phyloP scores from a whole-genome alignment of 2,329 filamentous ascomycete genomes.

The Penicillium sp. region DNA sequence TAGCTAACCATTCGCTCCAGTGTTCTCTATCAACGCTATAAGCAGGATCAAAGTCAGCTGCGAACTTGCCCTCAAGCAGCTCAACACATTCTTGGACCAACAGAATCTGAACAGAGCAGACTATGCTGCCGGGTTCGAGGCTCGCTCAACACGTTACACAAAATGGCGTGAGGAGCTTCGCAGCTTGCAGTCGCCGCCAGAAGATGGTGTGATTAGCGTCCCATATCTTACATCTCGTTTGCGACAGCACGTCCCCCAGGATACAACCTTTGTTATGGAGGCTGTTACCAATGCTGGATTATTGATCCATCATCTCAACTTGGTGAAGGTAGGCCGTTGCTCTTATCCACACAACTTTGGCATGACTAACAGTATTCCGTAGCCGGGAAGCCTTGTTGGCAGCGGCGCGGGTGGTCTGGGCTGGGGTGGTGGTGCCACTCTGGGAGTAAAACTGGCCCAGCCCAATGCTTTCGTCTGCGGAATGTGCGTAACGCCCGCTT shows the following conservation, averaged over 20 bases:
- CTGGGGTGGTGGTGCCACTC: conserved; percentile 75
- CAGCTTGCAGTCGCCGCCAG: conserved; percentile 13
- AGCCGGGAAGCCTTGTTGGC: conserved; percentile 29
- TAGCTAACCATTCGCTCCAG: background rate
- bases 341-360: rapidly evolving
- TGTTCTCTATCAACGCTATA: conserved; percentile 55
- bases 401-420: conserved; percentile 74
- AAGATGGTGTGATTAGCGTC: conserved; percentile 48
- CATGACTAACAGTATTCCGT: background rate
- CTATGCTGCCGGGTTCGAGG: conserved; percentile 18
- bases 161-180: conserved; percentile 18
- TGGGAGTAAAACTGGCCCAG: conserved; percentile 75
- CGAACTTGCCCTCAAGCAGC: conserved; percentile 57
- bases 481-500: conserved; percentile 43
- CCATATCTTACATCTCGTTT: conserved; percentile 62
- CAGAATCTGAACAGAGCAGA: conserved; percentile 7
- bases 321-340: conserved; percentile 18
- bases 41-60: conserved; percentile 50
- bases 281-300: conserved; percentile 71
- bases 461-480: conserved; percentile 62
- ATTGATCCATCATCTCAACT: conserved; percentile 33
- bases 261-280: conserved; percentile 76
- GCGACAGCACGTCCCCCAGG: conserved; percentile 61
- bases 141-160: conserved; percentile 16
- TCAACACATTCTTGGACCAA: conserved; percentile 41